Base-by-base conservation (phyloP, 441 rosid genomes). In the Euphorbia celastroides region DNA sequence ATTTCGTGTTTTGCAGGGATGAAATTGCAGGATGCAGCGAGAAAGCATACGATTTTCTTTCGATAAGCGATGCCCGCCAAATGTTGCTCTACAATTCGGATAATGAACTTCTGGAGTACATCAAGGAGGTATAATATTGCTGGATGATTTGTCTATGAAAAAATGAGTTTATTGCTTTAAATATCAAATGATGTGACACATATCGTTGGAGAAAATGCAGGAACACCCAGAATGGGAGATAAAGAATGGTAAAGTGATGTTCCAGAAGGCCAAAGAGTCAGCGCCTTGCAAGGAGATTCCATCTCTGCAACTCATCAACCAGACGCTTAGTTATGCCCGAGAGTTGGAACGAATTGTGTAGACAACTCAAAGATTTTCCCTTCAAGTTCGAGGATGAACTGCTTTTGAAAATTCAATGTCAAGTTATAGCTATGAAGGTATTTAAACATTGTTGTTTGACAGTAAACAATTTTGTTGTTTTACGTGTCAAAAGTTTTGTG, bases 21-120 rank as follows among this genome's bases (percentile, higher is more conserved):
- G 99, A 94, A 75, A 91, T 91, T 77, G 88, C 96, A 65, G 97
- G 99, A 71, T 94, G 99, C 84, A 94, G 94, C 57, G 99, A 94
- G 88, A 94, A 89, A 83, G 99, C 99, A 51, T 91, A 89, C 65
- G 96, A 91, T 77, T 85, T 76, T 77, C 86, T 94, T 72, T 88
- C 96, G 22, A 41, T 88, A 19, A 75, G 48, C 14, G 86, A 94
- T 81, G 96, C 99, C 36, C 70, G 76, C 6, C 82, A 85, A 77
- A 94, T 89, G 87, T 74, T 94, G 69, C 81, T 94, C 38, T 94
- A 80, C 84, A 68, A 92, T 41, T 83, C 90, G 20, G 97, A 91
- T 75, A 66, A 78, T 46, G 96, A 94, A 64, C 88, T 91, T 64
- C 62, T 81, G 68, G 74, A 84, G 70, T 94, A 91, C 69, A 80